phyloP scores from a whole-genome alignment of 768 basidiomycete genomes.

The Lenzites betulinus region DNA sequence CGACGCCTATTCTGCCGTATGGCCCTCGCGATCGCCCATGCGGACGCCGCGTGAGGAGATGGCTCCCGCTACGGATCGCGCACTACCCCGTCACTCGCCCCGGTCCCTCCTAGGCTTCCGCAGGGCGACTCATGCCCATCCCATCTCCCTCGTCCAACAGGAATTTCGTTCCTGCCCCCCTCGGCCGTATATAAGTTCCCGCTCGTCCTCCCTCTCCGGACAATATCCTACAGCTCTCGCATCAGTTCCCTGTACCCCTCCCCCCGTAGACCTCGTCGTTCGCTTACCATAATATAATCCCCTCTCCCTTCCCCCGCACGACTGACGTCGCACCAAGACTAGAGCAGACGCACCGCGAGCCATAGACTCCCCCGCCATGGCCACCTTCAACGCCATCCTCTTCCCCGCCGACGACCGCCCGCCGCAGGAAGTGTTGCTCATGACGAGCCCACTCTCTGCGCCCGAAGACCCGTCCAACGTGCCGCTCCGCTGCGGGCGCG shows the following conservation, averaged over 20 bases:
- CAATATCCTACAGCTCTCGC: slow-evolving; percentile 14
- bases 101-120: neutral
- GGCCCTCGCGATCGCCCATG: slow-evolving; percentile 6
- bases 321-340: neutral
- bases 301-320: neutral
- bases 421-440: slow-evolving; percentile 70
- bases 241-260: neutral
- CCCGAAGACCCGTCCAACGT: slow-evolving; percentile 21
- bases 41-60: slow-evolving; percentile 11
- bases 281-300: slow-evolving; percentile 13
- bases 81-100: slow-evolving; percentile 11
- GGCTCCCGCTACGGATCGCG: neutral
- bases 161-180: neutral
- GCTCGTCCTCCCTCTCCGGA: slow-evolving; percentile 4
- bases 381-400: slow-evolving; percentile 68
- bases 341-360: neutral
- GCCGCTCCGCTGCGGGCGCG: slow-evolving; percentile 51
- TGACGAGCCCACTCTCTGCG: slow-evolving; percentile 58
- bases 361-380: slow-evolving; percentile 61
- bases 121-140: neutral
- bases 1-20: neutral
- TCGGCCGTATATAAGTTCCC: slow-evolving; percentile 21
- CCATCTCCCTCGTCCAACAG: too few species aligned
- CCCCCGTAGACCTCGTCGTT: slow-evolving; percentile 10
- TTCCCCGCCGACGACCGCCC: slow-evolving; percentile 81